These are phyloP conservation scores for Ganoderma boninense DNA, from an alignment of 1,284 basidiomycete species.

Conservation along the genomic window DNA sequence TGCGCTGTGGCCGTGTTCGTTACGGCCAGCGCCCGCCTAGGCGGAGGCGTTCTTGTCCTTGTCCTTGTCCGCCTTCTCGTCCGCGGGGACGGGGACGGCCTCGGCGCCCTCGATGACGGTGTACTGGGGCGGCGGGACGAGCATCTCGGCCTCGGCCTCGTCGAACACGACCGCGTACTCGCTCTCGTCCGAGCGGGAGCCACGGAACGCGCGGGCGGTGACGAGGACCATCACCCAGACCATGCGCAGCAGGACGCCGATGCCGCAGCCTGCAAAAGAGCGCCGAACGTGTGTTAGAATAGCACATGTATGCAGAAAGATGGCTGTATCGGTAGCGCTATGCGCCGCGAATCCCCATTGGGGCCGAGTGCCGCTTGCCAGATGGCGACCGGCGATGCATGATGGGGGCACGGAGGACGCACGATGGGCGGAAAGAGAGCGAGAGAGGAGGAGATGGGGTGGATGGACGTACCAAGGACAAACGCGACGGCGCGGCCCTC, in stretches of 20 bases:
- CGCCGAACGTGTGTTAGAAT: constrained; percentile 1
- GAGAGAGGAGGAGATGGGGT: background rate
- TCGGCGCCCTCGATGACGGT: constrained; percentile 54
- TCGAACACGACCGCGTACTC: constrained; percentile 45
- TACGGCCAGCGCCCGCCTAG: background rate
- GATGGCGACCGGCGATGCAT: background rate
- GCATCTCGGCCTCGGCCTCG: constrained; percentile 43
- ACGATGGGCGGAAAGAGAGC: constrained; percentile 9
- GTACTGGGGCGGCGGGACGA: constrained; percentile 60
- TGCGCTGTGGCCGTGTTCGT: background rate
- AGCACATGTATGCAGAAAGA: no score
- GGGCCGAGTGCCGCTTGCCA: background rate
- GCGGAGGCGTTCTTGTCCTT: background rate
- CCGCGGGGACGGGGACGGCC: constrained; percentile 31
- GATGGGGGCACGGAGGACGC: background rate
- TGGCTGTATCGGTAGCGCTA: no score
- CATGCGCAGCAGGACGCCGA: constrained; percentile 82
- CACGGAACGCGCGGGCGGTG: constrained; percentile 60
- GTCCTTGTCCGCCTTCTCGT: constrained; percentile 34
- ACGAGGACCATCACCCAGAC: constrained; percentile 74
- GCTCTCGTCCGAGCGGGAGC: constrained; percentile 46
- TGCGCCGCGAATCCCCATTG: background rate
- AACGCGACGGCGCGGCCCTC: constrained; percentile 82
- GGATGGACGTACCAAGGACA: constrained; percentile 68
- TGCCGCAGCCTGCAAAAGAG: constrained; percentile 66